These are phyloP conservation scores for Yamadazyma conglobata DNA, from an alignment of 1,139 yeast species.

Conservation along the genomic window DNA sequence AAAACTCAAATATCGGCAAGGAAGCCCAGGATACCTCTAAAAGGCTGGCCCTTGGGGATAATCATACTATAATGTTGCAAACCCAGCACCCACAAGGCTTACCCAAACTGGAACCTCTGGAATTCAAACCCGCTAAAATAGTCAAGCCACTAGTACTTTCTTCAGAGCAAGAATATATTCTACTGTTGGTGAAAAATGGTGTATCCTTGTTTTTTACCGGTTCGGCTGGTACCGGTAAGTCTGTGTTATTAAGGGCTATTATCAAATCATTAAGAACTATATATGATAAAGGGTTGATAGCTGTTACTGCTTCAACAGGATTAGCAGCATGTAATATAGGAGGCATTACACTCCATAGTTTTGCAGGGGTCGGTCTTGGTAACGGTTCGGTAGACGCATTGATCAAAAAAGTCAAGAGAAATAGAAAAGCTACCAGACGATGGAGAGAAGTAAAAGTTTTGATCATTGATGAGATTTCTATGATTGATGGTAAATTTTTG, in stretches of 20 bases:
- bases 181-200: constrained; percentile 37
- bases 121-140: constrained; percentile 6
- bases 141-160: constrained; percentile 22
- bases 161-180: constrained; percentile 39
- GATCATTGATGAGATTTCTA: constrained; percentile 83
- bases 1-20: neutral
- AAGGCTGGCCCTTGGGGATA: neutral
- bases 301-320: constrained; percentile 91
- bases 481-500: constrained; percentile 76
- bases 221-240: constrained; percentile 95
- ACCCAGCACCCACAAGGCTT: constrained; percentile 7
- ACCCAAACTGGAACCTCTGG: neutral
- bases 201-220: constrained; percentile 81
- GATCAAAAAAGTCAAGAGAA: constrained; percentile 53
- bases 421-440: constrained; percentile 48
- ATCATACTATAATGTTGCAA: constrained; percentile 10
- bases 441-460: constrained; percentile 67
- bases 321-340: constrained; percentile 91
- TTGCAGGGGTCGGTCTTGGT: constrained; percentile 84
- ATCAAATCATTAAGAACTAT: constrained; percentile 54
- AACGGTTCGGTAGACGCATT: constrained; percentile 32
- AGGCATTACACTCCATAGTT: constrained; percentile 81
- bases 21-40: neutral
- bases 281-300: constrained; percentile 54
- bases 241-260: constrained; percentile 67